Evolutionary conservation across 2,329 filamentous ascomycete genomes (phyloP).

Genomic region (Penicillium brevicompactum): DNA sequence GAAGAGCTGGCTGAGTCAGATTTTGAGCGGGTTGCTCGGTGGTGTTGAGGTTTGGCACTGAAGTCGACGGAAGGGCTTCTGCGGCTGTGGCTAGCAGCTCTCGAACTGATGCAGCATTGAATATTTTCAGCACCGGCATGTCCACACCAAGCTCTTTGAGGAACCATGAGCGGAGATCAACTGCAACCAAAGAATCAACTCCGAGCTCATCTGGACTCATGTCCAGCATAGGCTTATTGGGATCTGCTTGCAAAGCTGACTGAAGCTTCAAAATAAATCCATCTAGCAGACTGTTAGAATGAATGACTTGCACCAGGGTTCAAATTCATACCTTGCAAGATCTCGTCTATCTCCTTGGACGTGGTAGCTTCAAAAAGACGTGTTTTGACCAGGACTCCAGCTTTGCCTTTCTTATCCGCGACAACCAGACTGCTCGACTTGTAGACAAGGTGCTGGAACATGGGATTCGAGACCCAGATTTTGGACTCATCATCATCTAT

Average conservation of each 20-base stretch:
- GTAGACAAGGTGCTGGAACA: constrained; percentile 24
- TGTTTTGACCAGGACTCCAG: constrained; percentile 13
- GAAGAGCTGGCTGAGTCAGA: neutral
- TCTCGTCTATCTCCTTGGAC: constrained; percentile 8
- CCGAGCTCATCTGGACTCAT: constrained; percentile 24
- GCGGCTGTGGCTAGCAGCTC: constrained; percentile 18
- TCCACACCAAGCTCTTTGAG: constrained; percentile 24
- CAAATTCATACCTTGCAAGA: constrained; percentile 15
- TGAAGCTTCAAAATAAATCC: constrained; percentile 19
- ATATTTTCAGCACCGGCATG: constrained; percentile 29
- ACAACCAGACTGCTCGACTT: constrained; percentile 14
- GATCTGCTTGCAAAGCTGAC: constrained; percentile 20
- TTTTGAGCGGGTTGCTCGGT: neutral
- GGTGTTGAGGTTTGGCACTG: constrained; percentile 12
- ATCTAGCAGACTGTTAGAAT: constrained; percentile 10
- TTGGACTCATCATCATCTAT: constrained; percentile 27
- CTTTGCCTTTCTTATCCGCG: constrained; percentile 16
- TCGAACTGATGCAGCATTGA: constrained; percentile 22
- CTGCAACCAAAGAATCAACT: constrained; percentile 29
- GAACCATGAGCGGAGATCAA: constrained; percentile 31
- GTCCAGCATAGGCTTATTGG: constrained; percentile 16
- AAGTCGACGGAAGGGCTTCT: constrained; percentile 8
- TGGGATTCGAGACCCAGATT: constrained; percentile 23
- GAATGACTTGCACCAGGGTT: neutral
- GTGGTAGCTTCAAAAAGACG: constrained; percentile 20